A percentile compares a stretch with the other conserved stretches of the same genome.
Evolutionary conservation across 805 yeast species (phyloP).

Genomic region (Sugiyamaella valdiviana): DNA sequence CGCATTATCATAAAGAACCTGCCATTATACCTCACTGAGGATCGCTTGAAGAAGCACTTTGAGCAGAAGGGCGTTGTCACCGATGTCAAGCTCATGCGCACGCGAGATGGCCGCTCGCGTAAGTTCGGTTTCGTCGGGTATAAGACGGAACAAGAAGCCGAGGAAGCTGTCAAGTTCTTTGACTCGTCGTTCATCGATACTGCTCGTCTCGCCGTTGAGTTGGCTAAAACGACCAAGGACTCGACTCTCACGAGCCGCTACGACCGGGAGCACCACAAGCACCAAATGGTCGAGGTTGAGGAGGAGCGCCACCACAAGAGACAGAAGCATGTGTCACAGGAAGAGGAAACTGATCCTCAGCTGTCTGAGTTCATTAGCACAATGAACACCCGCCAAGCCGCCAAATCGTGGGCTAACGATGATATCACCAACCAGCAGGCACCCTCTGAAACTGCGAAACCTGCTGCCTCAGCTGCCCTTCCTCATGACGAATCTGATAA

Average conservation of each 20-base stretch:
- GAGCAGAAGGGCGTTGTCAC: slow-evolving; percentile 51
- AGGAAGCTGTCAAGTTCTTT: slow-evolving; percentile 67
- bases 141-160: slow-evolving; percentile 67
- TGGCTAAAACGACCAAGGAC: slow-evolving; percentile 83
- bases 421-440: slow-evolving; percentile 49
- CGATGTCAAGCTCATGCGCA: slow-evolving; percentile 80
- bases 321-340: slow-evolving; percentile 34
- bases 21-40: slow-evolving; percentile 74
- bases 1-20: slow-evolving; percentile 88
- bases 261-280: slow-evolving; percentile 12
- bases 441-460: slow-evolving; percentile 27
- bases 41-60: slow-evolving; percentile 62
- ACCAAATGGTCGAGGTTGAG: slow-evolving; percentile 33
- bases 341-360: slow-evolving; percentile 38
- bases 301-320: slow-evolving; percentile 24
- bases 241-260: slow-evolving; percentile 45
- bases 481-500: slow-evolving; percentile 38
- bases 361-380: slow-evolving; percentile 76
- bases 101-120: slow-evolving; percentile 79
- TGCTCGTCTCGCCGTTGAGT: slow-evolving; percentile 64
- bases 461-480: slow-evolving; percentile 6
- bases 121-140: slow-evolving; percentile 92
- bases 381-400: slow-evolving; percentile 68
- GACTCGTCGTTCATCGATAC: slow-evolving; percentile 79
- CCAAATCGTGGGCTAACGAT: slow-evolving; percentile 65